Evolutionary conservation across 345 rosid species (phyloP).

Genomic region (Luvunga scandens): DNA sequence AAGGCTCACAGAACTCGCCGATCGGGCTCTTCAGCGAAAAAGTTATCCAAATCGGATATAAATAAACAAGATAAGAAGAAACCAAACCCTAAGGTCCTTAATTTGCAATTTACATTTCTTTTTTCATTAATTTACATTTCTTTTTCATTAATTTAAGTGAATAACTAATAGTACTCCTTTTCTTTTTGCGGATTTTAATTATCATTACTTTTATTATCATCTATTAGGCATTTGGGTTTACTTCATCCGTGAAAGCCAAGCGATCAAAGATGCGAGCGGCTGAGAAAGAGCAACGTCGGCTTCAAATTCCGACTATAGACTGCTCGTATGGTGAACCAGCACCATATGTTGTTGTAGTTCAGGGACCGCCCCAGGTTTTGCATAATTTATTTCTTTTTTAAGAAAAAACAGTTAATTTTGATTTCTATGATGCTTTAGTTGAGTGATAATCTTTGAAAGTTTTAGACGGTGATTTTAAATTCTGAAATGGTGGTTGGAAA

Average conservation of each 20-base stretch:
- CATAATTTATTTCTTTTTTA: too few species aligned
- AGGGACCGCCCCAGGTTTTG: conserved; percentile 82
- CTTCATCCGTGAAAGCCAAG: conserved; percentile 64
- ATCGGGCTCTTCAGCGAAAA: conserved; percentile 67
- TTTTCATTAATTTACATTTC: background rate
- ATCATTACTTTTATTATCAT: background rate
- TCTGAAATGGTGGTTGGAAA: conserved; percentile 50
- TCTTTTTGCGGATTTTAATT: background rate
- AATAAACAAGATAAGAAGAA: conserved; percentile 42
- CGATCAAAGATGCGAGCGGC: conserved; percentile 52
- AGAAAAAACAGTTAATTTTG: too few species aligned
- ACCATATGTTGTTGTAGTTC: conserved; percentile 82
- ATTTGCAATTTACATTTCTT: background rate
- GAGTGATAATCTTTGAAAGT: background rate
- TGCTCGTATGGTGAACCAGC: conserved; percentile 78
- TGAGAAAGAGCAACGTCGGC: conserved; percentile 83
- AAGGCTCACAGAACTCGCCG: conserved; percentile 69
- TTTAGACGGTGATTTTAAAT: background rate
- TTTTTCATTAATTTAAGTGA: background rate
- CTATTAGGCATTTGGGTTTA: conserved; percentile 62
- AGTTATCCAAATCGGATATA: conserved; percentile 45
- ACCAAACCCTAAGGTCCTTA: conserved; percentile 59
- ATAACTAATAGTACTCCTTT: background rate
- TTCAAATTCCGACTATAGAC: conserved; percentile 74
- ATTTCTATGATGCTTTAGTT: background rate